phyloP scores from a whole-genome alignment of 345 rosid genomes.

The Eucalyptus globulus region DNA sequence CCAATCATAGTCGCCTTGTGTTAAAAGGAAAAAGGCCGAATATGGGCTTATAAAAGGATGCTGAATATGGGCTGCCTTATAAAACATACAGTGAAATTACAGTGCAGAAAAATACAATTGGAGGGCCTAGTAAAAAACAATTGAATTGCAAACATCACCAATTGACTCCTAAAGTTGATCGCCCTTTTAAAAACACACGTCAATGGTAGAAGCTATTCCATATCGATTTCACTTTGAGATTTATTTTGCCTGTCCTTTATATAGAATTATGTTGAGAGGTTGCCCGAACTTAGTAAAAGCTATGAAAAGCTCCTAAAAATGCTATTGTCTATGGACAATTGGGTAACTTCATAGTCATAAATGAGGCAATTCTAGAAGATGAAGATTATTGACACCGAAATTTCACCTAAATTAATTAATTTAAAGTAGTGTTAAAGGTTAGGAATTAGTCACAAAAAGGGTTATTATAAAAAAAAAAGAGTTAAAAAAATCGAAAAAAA shows the following conservation, averaged over 20 bases:
- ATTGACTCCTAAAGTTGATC: neutral
- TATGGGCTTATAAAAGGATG: neutral
- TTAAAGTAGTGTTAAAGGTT: no score
- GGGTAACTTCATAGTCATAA: neutral
- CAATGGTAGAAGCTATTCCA: neutral
- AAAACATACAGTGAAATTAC: neutral
- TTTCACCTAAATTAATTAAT: no score
- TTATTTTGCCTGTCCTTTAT: neutral
- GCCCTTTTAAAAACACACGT: neutral
- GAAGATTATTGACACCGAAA: no score
- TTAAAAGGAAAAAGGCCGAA: no score
- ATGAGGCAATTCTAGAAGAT: neutral
- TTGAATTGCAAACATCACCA: neutral
- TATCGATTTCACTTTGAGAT: neutral
- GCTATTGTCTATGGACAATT: neutral
- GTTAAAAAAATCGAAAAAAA: no score
- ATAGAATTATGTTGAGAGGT: no score
- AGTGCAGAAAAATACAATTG: neutral
- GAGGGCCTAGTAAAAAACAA: neutral
- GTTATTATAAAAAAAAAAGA: no score
- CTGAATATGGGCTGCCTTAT: neutral
- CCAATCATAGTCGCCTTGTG: neutral
- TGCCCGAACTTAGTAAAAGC: neutral
- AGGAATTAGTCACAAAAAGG: no score
- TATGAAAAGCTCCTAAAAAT: neutral